A percentile compares a stretch with the other conserved stretches of the same genome.
Conservation (phyloP, 1,284 basidiomycete genomes). For the Sanghuangporus sanghuang region DNA sequence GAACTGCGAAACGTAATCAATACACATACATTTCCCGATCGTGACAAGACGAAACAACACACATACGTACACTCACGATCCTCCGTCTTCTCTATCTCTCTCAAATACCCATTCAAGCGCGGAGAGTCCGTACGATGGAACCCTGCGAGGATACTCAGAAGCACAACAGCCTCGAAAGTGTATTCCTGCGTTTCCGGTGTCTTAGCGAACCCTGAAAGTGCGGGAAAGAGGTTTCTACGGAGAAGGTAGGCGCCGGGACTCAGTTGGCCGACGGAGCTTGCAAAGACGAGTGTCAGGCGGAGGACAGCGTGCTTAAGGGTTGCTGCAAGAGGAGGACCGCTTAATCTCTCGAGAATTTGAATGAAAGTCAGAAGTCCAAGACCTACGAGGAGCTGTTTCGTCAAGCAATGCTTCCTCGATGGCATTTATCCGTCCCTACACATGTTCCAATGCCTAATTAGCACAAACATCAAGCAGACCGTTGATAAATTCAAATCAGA, state of each 20-base stretch:
- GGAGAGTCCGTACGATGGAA: constrained; percentile 66
- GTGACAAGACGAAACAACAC: neutral
- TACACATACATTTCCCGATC: neutral
- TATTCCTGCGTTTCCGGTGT: constrained; percentile 46
- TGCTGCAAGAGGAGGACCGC: constrained; percentile 28
- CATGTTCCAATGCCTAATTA: neutral
- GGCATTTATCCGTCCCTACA: constrained; percentile 33
- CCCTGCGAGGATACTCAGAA: constrained; percentile 55
- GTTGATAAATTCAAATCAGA: constrained; percentile 16
- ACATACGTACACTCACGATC: constrained; percentile 27
- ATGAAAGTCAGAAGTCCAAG: neutral
- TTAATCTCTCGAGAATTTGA: neutral
- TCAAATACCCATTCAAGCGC: constrained; percentile 58
- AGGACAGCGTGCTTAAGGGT: constrained; percentile 47
- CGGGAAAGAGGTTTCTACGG: constrained; percentile 51
- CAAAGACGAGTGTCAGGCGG: constrained; percentile 50
- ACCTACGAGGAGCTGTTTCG: constrained; percentile 38
- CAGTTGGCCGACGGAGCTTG: constrained; percentile 52
- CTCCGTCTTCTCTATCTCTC: constrained; percentile 39
- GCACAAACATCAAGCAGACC: neutral
- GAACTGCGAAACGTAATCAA: constrained; percentile 31
- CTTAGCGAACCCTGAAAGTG: constrained; percentile 47
- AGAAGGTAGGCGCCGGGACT: constrained; percentile 68
- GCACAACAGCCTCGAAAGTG: constrained; percentile 51
- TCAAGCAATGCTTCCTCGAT: constrained; percentile 43